Base-by-base conservation (phyloP, 352 stramenopile species). In the Phytophthora litchii region DNA sequence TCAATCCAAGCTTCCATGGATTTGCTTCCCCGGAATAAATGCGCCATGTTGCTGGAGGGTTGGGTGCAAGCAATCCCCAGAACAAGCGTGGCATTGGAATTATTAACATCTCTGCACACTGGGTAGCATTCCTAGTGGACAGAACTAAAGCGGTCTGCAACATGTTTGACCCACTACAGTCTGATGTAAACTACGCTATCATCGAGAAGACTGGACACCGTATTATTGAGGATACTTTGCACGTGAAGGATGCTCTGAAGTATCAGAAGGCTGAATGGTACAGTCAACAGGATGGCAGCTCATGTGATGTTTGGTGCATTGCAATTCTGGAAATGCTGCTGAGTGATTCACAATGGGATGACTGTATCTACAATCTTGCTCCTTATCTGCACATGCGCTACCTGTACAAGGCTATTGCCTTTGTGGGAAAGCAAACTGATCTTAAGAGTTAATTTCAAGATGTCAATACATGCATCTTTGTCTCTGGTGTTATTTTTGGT, bases 301-400 rank as follows among this genome's bases (percentile, higher is more conserved):
- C 55, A 0, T 64, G 55, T 19, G 46, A 45, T 3, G 25, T 64
- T 14, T 63, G 37, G 45, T 60, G 40, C 21, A 29, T 60, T 8
- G 52, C 32, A 3, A 17, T 55, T 10, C 16, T 55, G 36, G 37
- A 57, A 23, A 57, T 57, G 37, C 17, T 48, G 32, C 25, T 53
- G 3, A 20, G 11, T 8, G 34, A 42, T 8, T 16, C 25, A 23
- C 20, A 4, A 13, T 57, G 36, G 36, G 49, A 41, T 16, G 25
- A 40, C 6, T 40, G 37, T 6, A 20, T 57, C 7, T 57, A 57
- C 19, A 20, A 27, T 2, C 38, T 57, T 3, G 9, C 31, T 16
- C 36, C 49, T 1, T 57, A 57, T 5, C 10, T 57, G 7, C 41
- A 17, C 6, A 34, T 43, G 37, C 27, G 31, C 1, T 58, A 14